Conservation (phyloP, 192 early-diverging fungal species). For the Backusella mclennaniae region DNA sequence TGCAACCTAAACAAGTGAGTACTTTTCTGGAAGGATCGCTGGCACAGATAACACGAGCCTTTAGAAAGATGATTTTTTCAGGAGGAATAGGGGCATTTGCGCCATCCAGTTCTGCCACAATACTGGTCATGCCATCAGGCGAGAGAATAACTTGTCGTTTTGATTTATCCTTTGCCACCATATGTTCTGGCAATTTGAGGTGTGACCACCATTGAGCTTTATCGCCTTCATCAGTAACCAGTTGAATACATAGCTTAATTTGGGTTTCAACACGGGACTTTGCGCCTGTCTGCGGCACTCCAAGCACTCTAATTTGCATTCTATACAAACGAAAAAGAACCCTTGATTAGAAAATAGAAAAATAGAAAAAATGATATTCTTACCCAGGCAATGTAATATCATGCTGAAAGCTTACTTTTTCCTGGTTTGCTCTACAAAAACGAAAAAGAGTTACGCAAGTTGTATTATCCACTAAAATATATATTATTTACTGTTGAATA, state of each 20-base stretch:
- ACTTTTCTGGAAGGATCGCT: slow-evolving; percentile 78
- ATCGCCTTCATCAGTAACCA: slow-evolving; percentile 72
- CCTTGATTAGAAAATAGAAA: not conserved
- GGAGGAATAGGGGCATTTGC: slow-evolving; percentile 14
- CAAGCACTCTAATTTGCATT: slow-evolving; percentile 37
- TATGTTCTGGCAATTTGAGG: slow-evolving; percentile 80
- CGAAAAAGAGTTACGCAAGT: not conserved
- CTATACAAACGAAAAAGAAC: slow-evolving; percentile 13
- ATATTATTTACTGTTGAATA: not conserved
- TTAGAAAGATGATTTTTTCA: slow-evolving; percentile 58
- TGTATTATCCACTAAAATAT: not conserved
- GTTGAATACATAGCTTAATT: slow-evolving; percentile 87
- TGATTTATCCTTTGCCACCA: slow-evolving; percentile 81
- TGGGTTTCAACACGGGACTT: slow-evolving; percentile 95
- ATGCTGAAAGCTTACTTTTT: not conserved
- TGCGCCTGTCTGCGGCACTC: slow-evolving; percentile 57
- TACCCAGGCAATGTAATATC: slow-evolving; percentile 1
- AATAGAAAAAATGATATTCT: slow-evolving; percentile 1
- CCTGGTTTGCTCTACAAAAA: not conserved
- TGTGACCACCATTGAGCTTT: slow-evolving; percentile 81
- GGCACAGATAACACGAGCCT: slow-evolving; percentile 83
- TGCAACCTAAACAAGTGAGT: slow-evolving; percentile 77
- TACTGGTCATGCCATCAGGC: slow-evolving; percentile 16
- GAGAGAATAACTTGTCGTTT: slow-evolving; percentile 28
- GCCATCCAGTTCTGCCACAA: slow-evolving; percentile 26